Evolutionary conservation across 441 rosid species (phyloP), one percentile per base, ranked within the genome.

Genomic region (Populus tomentosa): DNA sequence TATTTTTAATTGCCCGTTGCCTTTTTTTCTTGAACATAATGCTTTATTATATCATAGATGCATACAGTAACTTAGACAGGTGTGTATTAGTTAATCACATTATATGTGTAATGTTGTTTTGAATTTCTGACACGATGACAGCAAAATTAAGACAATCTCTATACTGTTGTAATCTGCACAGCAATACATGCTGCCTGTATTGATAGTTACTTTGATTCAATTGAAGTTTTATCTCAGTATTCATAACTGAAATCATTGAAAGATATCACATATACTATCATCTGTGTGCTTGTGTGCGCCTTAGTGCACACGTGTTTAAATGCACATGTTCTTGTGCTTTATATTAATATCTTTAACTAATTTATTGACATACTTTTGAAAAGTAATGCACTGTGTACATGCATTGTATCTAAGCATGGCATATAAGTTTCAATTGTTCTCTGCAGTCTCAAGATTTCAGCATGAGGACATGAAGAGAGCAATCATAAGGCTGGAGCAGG

Each of bases 401-500:
- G 26, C 28, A 21, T 61, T 30, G 35, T 67, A 28, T 16, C 35
- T 67, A 11, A 28, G 70, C 38, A 28, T 28, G 38, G 21, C 38
- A 69, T 69, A 4, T 23, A 36, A 38, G 40, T 66, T 24, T 72
- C 30, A 26, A 42, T 42, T 72, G 16, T 35, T 82, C 30, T 28
- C 3, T 85, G 88, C 90, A 95, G 98, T 90, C 62, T 79, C 88
- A 35, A 90, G 88, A 82, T 93, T 90, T 87, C 92, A 89, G 82
- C 81, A 81, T 69, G 92, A 88, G 78, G 94, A 88, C 50, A 76
- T 84, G 64, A 89, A 79, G 85, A 90, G 89, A 87, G 81, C 86
- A 76, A 90, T 94, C 23, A 83, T 93, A 79, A 89, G 97, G 85
- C 88, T 94, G 75, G 98, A 94, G 82, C 97, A 91, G 84, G 88